Percentiles rank a stretch among this genome's conserved stretches.
phyloP scores from a whole-genome alignment of 78 protist genomes.

The Dictyostelium capitatum region DNA sequence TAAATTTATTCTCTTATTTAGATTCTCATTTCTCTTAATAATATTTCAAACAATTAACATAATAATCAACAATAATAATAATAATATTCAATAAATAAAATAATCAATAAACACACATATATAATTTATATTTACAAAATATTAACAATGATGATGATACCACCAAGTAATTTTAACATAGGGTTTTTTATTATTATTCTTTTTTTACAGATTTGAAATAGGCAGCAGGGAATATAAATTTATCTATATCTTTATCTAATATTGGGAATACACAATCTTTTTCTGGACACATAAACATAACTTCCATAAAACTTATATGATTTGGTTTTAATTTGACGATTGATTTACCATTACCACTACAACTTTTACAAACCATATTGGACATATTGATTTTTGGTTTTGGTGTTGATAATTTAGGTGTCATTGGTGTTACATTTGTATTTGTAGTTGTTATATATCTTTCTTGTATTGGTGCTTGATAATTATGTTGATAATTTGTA shows the following conservation, averaged over 20 bases:
- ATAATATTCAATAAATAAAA: slow-evolving; percentile 1
- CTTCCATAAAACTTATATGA: slow-evolving; percentile 1
- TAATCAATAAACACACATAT: neutral
- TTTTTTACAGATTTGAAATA: slow-evolving; percentile 2
- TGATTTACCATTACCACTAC: neutral
- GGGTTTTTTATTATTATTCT: neutral
- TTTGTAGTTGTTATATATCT: neutral
- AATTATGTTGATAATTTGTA: too few relatives aligned
- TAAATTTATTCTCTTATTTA: slow-evolving; percentile 43
- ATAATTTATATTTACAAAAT: neutral
- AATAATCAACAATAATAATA: neutral
- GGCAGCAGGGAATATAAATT: neutral
- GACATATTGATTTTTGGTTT: neutral
- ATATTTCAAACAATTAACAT: too few relatives aligned
- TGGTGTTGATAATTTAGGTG: neutral
- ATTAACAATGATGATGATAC: too few relatives aligned
- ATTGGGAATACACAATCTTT: slow-evolving; percentile 19
- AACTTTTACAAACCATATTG: neutral
- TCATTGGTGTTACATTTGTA: neutral
- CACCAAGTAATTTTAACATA: too few relatives aligned
- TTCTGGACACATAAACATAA: slow-evolving; percentile 4
- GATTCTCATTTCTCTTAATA: slow-evolving; percentile 73
- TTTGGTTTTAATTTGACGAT: neutral
- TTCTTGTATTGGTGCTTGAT: too few relatives aligned
- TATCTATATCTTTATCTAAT: neutral